Base-by-base conservation (phyloP, 2,329 filamentous ascomycete genomes). In the Tolypocladium sp. region DNA sequence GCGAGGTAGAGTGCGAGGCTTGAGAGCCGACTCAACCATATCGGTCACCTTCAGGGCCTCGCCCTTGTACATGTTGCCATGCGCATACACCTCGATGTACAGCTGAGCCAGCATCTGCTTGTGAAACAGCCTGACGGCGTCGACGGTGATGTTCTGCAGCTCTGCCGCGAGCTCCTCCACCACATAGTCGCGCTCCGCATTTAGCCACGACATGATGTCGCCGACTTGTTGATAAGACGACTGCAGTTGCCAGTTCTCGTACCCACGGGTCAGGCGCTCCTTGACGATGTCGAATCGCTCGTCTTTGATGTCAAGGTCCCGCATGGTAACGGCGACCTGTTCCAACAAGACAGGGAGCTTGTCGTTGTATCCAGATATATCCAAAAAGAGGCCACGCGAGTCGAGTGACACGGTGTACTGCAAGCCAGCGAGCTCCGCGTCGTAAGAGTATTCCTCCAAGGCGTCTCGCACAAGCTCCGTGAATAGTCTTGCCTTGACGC, bases 1-100 rank as follows among this genome's bases (percentile, higher is more conserved):
- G 51, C 82, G 82, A 4, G 92, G 90, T 22, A 97, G 77, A 22
- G 82, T 74, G 37, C 88, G 84, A 15, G 92, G 88, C 70, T 89
- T 88, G 54, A 99, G 75, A 0, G 84, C 90, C 7, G 82, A 85
- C 71, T 95, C 90, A 33, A 97, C 82, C 67, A 96, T 82, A 63
- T 94, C 86, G 0, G 91, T 93, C 70, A 96, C 82, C 70, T 88
- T 89, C 58, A 97, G 78, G 0, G 91, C 92, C 69, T 99, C 94
- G 71, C 96, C 91, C 75, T 92, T 95, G 78, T 96, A 92, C 58
- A 99, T 72, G 72, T 99, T 99, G 57, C 94, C 94, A 67, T 97
- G 92, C 0, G 88, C 89, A 59, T 96, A 83, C 3, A 92, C 82
- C 72, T 99, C 94, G 63, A 97, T 88, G 67, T 96, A 89, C 64